These are phyloP conservation scores for Closterium sp. DNA, from an alignment of 139 green algal species.

Conservation along the genomic window DNA sequence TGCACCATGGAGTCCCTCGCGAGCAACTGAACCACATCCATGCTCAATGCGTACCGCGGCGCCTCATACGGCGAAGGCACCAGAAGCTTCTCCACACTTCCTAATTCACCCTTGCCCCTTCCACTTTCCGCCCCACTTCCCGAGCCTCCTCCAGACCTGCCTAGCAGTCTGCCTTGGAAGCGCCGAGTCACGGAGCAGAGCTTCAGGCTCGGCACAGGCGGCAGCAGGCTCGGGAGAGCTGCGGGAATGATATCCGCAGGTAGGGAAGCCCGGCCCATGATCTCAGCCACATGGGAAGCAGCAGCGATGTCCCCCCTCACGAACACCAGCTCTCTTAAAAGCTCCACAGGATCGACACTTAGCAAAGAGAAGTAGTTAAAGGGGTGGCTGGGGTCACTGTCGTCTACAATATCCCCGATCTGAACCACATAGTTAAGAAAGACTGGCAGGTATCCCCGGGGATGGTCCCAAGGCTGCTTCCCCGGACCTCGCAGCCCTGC, in stretches of 20 bases:
- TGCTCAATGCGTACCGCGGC: not conserved
- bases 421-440: conserved; percentile 39
- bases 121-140: not conserved
- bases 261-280: conserved; percentile 24
- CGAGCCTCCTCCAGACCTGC: not conserved
- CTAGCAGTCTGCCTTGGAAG: not conserved
- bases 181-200: not conserved
- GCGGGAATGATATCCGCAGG: not conserved
- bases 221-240: not conserved
- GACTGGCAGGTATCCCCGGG: not conserved
- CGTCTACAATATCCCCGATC: conserved; percentile 43
- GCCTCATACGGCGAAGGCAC: not conserved
- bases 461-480: not conserved
- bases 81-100: not conserved
- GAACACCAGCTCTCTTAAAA: conserved; percentile 41
- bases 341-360: conserved; percentile 32
- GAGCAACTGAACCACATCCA: not conserved
- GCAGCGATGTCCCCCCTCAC: conserved; percentile 34
- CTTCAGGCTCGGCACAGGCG: not conserved
- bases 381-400: conserved; percentile 33
- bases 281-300: conserved; percentile 25
- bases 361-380: conserved; percentile 48
- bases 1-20: not conserved
- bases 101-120: not conserved
- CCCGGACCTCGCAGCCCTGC: not conserved